Evolutionary conservation across 352 stramenopile genomes (phyloP).

Genomic region (Phytophthora sp.): DNA sequence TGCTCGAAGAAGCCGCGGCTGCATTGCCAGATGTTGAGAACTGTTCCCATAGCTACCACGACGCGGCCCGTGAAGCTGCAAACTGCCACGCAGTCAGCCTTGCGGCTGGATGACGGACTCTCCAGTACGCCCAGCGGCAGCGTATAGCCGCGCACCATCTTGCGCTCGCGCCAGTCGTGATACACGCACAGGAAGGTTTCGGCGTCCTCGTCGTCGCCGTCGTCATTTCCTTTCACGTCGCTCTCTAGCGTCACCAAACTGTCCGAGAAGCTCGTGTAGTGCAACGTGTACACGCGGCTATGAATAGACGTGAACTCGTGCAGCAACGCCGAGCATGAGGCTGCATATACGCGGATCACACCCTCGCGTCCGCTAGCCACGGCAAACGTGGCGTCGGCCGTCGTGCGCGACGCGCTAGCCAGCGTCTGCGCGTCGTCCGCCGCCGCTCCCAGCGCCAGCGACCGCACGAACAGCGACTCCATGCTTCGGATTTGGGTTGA

Average conservation of each 20-base stretch:
- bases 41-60: conserved; percentile 72
- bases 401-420: conserved; percentile 63
- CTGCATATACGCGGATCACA: conserved; percentile 83
- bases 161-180: conserved; percentile 84
- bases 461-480: conserved; percentile 76
- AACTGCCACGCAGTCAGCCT: conserved; percentile 75
- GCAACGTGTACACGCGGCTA: conserved; percentile 64
- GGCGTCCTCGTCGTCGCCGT: conserved; percentile 47
- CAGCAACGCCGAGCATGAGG: conserved; percentile 73
- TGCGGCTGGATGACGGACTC: conserved; percentile 53
- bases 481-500: conserved; percentile 38
- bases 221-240: conserved; percentile 26
- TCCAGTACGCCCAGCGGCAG: conserved; percentile 79
- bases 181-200: conserved; percentile 90
- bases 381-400: conserved; percentile 75
- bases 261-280: conserved; percentile 89
- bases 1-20: conserved; percentile 88
- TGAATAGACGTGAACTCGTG: conserved; percentile 88
- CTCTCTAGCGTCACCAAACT: conserved; percentile 87
- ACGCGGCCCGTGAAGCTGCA: conserved; percentile 87
- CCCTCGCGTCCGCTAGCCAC: conserved; percentile 65
- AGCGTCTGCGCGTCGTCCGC: conserved; percentile 53
- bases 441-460: conserved; percentile 48
- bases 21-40: conserved; percentile 89
- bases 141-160: conserved; percentile 84